Conservation (phyloP, 179 eudicot species). For the Silene coronaria region DNA sequence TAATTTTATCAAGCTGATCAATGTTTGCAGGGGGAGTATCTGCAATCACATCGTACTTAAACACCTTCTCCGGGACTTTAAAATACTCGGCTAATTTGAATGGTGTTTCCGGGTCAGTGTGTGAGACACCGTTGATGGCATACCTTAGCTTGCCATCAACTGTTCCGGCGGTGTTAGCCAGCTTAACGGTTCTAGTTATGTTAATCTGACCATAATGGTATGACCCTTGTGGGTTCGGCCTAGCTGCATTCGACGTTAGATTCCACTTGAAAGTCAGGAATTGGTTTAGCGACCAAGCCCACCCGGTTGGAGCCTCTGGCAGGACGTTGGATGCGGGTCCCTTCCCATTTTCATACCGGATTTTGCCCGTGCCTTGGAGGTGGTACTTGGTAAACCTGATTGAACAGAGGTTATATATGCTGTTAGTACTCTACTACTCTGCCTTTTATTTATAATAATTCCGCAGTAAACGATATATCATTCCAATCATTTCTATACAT, state of each 20-base stretch:
- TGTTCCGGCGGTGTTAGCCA: conserved; percentile 37
- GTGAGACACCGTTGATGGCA: conserved; percentile 63
- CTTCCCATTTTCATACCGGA: conserved; percentile 34
- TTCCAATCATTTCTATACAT: too few species aligned
- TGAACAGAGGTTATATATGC: not conserved
- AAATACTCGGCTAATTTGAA: conserved; percentile 60
- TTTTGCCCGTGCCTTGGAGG: conserved; percentile 38
- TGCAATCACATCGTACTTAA: conserved; percentile 41
- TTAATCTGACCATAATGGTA: conserved; percentile 59
- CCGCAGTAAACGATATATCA: too few species aligned
- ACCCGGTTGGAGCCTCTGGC: conserved; percentile 40
- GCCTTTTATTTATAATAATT: too few species aligned
- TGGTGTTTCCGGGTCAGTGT: conserved; percentile 49
- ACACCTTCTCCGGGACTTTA: conserved; percentile 42
- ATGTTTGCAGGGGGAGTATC: conserved; percentile 32
- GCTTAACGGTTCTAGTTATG: conserved; percentile 56
- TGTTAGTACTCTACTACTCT: not conserved
- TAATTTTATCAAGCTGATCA: conserved; percentile 28
- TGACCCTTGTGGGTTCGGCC: conserved; percentile 83
- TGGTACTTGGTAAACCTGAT: conserved; percentile 46
- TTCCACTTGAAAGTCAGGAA: conserved; percentile 47
- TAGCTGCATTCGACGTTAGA: conserved; percentile 63
- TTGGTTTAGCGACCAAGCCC: conserved; percentile 48
- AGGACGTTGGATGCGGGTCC: conserved; percentile 38
- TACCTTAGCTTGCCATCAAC: conserved; percentile 56